Base-by-base conservation (phyloP, 2,329 filamentous ascomycete genomes). In the Graphium sp. region DNA sequence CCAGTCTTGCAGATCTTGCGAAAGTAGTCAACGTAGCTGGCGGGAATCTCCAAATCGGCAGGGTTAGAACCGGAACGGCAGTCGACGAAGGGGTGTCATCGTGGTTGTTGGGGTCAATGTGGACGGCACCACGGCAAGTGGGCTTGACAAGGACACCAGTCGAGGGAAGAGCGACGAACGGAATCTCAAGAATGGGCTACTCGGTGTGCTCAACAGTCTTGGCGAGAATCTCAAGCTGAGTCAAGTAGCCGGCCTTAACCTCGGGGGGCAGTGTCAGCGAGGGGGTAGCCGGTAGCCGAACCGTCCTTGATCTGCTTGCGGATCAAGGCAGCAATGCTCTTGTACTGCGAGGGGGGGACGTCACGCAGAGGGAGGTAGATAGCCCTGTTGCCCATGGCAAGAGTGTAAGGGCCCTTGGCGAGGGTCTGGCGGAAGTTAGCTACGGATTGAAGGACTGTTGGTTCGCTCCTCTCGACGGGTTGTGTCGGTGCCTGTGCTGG, bases 21-120 rank as follows among this genome's bases (percentile, higher is more conserved):
- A 23, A 36, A 37, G 34, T 47, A 51, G 26, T 39, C 40, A 27
- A 49, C 39, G 29, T 43, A 46, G 7, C 42, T 37, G 26, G 40
- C 36, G 39, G 49, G 45, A 22, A 52, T 39, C 8, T 49, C 44
- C 15, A 52, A 37, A 31, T 55, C 51, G 8, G 50, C 37, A 3
- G 48, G 49, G 32, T 55, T 53, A n/a, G 41, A 42, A 2, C 41
- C 41, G 2, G 50, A 45, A 26, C 43, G 41, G 32, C 48, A 50
- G 34, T 53, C 45, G 16, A 55, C 37, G 15, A 46, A 34, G 2
- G 49, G 49, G 4, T 41, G 35, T 33, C 38, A 12, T 42, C 36
- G 31, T 35, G 34, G 33, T 42, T 25, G 1, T 27, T 10, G 4
- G 37, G 26, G 35, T 43, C 28, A 4, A 45, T 30, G 23, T 39